phyloP scores from a whole-genome alignment of 139 green algal species.

The Trebouxia sp. region DNA sequence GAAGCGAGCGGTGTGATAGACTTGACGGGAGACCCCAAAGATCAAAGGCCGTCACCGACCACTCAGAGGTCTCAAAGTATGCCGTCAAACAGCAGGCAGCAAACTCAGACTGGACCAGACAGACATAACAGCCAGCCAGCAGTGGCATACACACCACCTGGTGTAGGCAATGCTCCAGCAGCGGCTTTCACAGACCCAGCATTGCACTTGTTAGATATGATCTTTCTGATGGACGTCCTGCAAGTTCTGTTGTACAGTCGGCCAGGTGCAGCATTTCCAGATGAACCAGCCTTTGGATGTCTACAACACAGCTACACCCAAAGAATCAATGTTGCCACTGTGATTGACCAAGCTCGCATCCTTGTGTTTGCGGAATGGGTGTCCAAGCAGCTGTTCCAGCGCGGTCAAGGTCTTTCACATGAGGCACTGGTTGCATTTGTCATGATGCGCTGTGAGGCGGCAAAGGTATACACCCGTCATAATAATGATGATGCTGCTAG shows the following conservation, averaged over 20 bases:
- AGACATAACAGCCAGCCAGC: too few species aligned
- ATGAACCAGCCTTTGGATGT: not conserved
- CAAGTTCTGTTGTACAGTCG: not conserved
- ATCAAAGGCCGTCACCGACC: too few species aligned
- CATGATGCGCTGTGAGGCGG: not conserved
- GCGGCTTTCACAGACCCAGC: not conserved
- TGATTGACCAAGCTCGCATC: not conserved
- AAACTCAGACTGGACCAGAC: too few species aligned
- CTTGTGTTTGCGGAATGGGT: slow-evolving; percentile 3
- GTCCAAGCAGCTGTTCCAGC: not conserved
- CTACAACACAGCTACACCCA: not conserved
- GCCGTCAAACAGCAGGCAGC: too few species aligned
- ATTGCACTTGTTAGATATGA: not conserved
- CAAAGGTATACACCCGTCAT: too few species aligned
- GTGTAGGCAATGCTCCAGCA: too few species aligned
- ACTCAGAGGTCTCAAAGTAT: too few species aligned
- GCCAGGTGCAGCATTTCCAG: not conserved
- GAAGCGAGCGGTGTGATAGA: too few species aligned
- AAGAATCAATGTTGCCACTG: not conserved
- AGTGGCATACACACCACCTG: too few species aligned
- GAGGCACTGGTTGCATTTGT: not conserved
- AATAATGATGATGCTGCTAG: too few species aligned
- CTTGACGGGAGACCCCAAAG: too few species aligned
- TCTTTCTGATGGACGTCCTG: not conserved
- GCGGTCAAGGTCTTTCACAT: not conserved